Percentiles rank a stretch among this genome's conserved stretches.
phyloP scores from a whole-genome alignment of 345 rosid genomes.

The Corchorus olitorius region DNA sequence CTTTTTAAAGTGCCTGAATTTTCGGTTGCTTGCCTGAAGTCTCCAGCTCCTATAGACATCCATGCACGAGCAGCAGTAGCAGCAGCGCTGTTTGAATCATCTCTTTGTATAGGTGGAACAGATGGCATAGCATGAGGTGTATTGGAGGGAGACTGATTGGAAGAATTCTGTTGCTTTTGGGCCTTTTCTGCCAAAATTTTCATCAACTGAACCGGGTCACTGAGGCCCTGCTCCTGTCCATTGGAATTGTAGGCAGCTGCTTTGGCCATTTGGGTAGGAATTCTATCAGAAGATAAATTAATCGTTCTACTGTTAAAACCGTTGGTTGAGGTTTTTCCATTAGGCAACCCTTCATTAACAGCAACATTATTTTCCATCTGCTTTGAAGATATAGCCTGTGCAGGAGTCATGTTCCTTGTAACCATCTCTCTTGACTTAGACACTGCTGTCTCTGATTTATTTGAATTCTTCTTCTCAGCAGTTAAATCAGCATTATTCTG shows the following conservation, averaged over 20 bases:
- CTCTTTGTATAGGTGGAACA: constrained; percentile 45
- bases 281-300: constrained; percentile 41
- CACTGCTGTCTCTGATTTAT: constrained; percentile 39
- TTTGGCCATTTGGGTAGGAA: constrained; percentile 47
- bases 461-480: constrained; percentile 43
- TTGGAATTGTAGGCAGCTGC: constrained; percentile 41
- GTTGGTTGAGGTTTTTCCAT: constrained; percentile 45
- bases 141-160: constrained; percentile 32
- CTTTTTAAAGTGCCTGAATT: constrained; percentile 42
- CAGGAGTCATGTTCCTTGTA: constrained; percentile 41
- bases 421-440: constrained; percentile 38
- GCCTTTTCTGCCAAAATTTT: constrained; percentile 54
- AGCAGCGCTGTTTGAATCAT: constrained; percentile 67
- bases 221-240: constrained; percentile 47
- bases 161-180: constrained; percentile 55
- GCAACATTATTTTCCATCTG: constrained; percentile 42
- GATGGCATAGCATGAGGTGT: constrained; percentile 35
- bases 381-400: constrained; percentile 44
- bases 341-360: constrained; percentile 46
- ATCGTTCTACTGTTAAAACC: constrained; percentile 37
- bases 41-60: constrained; percentile 87
- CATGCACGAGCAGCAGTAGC: constrained; percentile 76
- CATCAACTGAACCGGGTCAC: constrained; percentile 69
- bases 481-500: constrained; percentile 43
- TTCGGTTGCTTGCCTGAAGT: constrained; percentile 53